Base-by-base conservation (phyloP, 208 protist species). In the Acanthamoeba healyi region DNA sequence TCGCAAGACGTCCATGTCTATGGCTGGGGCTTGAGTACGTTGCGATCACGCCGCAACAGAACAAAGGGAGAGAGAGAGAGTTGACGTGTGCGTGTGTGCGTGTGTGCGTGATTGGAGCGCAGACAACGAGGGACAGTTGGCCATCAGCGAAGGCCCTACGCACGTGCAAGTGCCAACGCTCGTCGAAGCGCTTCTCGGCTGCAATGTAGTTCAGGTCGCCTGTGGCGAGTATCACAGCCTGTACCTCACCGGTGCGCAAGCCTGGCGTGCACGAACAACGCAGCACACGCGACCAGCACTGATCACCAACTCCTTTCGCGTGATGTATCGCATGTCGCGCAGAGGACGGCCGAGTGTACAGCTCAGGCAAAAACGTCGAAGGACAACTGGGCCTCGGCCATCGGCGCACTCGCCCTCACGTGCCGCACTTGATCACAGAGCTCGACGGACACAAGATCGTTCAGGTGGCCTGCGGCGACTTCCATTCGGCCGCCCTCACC, bases 401-500 rank as follows among this genome's bases (percentile, higher is more conserved):
- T 15, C 29, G 32, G 0, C 67, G 67, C 17, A 46, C 1, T 36
- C 67, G 44, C 38, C 67, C 67, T 1, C 67, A 38, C 34, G 19
- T 10, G 9, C 79, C 79, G 4, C 36, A 63, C n/a, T 32, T 58
- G n/a, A 87, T 87, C 15, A 19, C 56, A 49, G 79, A 24, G 1
- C 79, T 87, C 38, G 29, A 7, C 3, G 79, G 79, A 1, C 61
- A 61, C n/a, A 51, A 87, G 19, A 22, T 87, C 6, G 19, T 87
- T 19, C 79, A 87, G 49, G 44, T 87, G 40, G 79, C 79, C n/a
- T 87, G 79, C 32, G 79, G 79, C 40, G 79, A 87, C 14, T 63
- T 63, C n/a, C 79, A 87, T 22, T 87, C 79, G n/a, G 79, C 49
- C 1, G 79, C 79, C 4, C 79, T 87, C 46, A 87, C 79, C n/a